Conservation (phyloP, 1,284 basidiomycete species). For the Tilletia horrida region DNA sequence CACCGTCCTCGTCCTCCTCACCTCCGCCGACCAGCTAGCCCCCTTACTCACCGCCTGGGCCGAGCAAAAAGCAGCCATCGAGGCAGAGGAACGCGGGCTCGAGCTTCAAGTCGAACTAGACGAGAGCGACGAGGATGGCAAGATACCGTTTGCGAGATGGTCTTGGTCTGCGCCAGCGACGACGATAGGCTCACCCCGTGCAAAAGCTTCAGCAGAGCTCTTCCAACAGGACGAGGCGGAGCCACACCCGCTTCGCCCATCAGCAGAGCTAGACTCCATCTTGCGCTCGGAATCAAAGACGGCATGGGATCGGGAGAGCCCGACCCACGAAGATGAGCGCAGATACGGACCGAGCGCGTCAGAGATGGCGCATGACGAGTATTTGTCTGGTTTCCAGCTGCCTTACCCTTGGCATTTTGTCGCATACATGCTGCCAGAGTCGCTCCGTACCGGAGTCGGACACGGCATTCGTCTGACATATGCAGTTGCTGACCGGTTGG, state of each 20-base stretch:
- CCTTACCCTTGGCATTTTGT: conserved; percentile 8
- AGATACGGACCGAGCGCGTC: too few species aligned
- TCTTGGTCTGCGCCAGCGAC: background rate
- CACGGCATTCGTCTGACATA: background rate
- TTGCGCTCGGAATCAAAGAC: too few species aligned
- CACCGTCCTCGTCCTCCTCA: conserved; percentile 8
- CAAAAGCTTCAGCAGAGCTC: background rate
- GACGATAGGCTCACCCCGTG: background rate
- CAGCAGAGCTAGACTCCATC: too few species aligned
- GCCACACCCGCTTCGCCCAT: too few species aligned
- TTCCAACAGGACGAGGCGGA: background rate
- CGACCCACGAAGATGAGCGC: too few species aligned
- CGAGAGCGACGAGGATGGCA: background rate
- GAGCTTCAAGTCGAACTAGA: background rate
- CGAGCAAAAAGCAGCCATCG: conserved; percentile 1
- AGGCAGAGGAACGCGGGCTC: background rate
- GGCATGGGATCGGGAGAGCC: too few species aligned
- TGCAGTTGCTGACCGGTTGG: conserved; percentile 1
- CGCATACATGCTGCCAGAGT: background rate
- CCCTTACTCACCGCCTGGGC: conserved; percentile 7
- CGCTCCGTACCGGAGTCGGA: background rate
- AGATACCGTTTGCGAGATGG: conserved; percentile 4
- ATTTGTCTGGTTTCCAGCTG: conserved; percentile 1
- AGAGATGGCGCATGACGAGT: background rate
- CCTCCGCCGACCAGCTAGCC: background rate